These are phyloP conservation scores for Lagenaria siceraria DNA, from an alignment of 306 rosid genomes.

Conservation along the genomic window DNA sequence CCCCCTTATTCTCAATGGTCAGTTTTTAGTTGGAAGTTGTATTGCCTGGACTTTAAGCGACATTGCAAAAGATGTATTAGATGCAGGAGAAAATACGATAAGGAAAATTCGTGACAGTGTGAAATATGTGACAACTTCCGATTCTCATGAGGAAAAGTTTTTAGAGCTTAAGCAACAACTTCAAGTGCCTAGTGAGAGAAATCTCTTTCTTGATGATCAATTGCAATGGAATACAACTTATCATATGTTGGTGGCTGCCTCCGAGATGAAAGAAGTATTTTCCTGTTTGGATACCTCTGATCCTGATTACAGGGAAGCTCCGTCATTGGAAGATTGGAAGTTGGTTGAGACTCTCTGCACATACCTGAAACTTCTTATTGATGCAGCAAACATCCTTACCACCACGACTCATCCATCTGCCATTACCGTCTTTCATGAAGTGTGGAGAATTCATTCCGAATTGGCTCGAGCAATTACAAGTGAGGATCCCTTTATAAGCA, in stretches of 20 bases:
- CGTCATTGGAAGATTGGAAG: constrained; percentile 78
- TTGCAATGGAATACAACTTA: constrained; percentile 79
- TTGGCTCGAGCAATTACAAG: constrained; percentile 34
- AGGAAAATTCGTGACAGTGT: constrained; percentile 67
- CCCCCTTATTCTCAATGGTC: constrained; percentile 74
- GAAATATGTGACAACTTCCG: constrained; percentile 80
- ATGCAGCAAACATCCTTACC: constrained; percentile 62
- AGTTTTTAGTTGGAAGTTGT: constrained; percentile 63
- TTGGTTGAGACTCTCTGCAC: constrained; percentile 60
- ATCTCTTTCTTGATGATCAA: constrained; percentile 64
- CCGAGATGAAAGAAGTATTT: constrained; percentile 74
- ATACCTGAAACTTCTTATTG: constrained; percentile 58
- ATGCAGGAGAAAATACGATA: constrained; percentile 29
- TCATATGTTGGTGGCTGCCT: constrained; percentile 77
- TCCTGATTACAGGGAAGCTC: constrained; percentile 71
- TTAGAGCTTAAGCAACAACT: constrained; percentile 69
- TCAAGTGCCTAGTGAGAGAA: constrained; percentile 79
- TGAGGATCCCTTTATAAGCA: constrained; percentile 53
- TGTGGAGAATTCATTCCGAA: constrained; percentile 83
- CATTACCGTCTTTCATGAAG: constrained; percentile 71
- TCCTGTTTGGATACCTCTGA: constrained; percentile 74
- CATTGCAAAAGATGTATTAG: constrained; percentile 55
- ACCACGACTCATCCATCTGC: constrained; percentile 50
- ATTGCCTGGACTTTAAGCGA: constrained; percentile 63
- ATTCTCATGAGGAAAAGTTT: constrained; percentile 74